phyloP scores from a whole-genome alignment of 169 alveolate genomes.

The Nephromyces sp. region DNA sequence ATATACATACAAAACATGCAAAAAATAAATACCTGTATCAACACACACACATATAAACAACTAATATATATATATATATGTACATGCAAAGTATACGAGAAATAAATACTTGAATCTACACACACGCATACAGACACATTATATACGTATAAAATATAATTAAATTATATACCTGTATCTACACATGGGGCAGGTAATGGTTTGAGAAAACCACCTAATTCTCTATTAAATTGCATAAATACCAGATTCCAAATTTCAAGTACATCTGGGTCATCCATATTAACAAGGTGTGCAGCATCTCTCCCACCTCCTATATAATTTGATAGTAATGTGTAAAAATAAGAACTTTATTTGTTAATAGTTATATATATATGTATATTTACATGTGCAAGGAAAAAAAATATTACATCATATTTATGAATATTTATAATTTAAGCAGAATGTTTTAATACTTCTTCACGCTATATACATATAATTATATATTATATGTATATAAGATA shows the following conservation, averaged over 20 bases:
- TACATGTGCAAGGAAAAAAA: no score
- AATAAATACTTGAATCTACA: not conserved
- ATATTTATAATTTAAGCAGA: no score
- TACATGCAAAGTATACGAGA: no score
- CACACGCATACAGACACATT: not conserved
- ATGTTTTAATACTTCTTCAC: no score
- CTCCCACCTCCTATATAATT: no score
- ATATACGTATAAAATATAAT: no score
- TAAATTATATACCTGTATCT: constrained; percentile 74
- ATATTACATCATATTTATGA: no score
- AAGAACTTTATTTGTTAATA: no score
- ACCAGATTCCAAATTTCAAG: constrained; percentile 89
- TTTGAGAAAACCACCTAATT: constrained; percentile 65
- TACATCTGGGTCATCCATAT: constrained; percentile 84
- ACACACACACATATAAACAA: not conserved
- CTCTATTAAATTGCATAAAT: constrained; percentile 85
- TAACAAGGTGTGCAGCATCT: constrained; percentile 78
- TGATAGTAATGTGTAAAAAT: no score
- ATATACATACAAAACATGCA: no score
- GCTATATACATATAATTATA: not conserved
- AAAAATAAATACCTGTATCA: not conserved
- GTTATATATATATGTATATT: no score
- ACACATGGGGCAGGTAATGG: constrained; percentile 80
- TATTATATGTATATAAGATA: not conserved
- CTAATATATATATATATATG: not conserved